Evolutionary conservation across 148 eudicot species (phyloP).

Genomic region (Cornus controversa): DNA sequence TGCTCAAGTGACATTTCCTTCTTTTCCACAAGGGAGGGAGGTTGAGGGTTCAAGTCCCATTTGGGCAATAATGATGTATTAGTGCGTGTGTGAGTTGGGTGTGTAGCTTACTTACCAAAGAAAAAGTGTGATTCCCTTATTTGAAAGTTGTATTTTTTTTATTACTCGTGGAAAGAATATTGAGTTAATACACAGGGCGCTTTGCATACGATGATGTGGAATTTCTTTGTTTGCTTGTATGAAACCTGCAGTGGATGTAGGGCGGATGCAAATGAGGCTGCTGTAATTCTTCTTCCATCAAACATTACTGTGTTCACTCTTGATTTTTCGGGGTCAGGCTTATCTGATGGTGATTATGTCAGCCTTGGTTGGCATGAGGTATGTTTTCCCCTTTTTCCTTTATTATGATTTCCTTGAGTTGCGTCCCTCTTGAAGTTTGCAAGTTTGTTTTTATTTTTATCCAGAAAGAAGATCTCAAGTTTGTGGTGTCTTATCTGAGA

Average conservation of each 20-base stretch:
- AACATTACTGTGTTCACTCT: constrained; percentile 83
- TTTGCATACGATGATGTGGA: neutral
- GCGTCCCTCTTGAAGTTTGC: constrained; percentile 8
- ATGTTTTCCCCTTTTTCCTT: constrained; percentile 1
- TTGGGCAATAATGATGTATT: too few relatives aligned
- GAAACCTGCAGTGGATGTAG: constrained; percentile 75
- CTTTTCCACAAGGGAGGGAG: too few relatives aligned
- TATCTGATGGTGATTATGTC: constrained; percentile 86
- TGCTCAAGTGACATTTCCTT: too few relatives aligned
- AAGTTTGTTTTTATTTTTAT: constrained; percentile 10
- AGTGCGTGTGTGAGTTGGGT: too few relatives aligned
- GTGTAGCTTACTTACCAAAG: too few relatives aligned
- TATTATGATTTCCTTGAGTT: neutral
- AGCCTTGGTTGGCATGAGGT: constrained; percentile 99
- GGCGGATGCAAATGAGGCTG: constrained; percentile 96
- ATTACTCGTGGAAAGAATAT: too few relatives aligned
- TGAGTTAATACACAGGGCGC: too few relatives aligned
- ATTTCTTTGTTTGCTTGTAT: neutral
- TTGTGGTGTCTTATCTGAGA: constrained; percentile 70
- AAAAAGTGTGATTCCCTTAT: too few relatives aligned
- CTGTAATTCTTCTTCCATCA: constrained; percentile 79
- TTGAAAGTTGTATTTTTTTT: too few relatives aligned
- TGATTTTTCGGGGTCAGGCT: constrained; percentile 93
- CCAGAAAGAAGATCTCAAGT: constrained; percentile 91
- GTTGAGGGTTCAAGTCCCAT: too few relatives aligned